Base-by-base conservation (phyloP, 2,329 filamentous ascomycete species). In the Epichloe glyceriae region DNA sequence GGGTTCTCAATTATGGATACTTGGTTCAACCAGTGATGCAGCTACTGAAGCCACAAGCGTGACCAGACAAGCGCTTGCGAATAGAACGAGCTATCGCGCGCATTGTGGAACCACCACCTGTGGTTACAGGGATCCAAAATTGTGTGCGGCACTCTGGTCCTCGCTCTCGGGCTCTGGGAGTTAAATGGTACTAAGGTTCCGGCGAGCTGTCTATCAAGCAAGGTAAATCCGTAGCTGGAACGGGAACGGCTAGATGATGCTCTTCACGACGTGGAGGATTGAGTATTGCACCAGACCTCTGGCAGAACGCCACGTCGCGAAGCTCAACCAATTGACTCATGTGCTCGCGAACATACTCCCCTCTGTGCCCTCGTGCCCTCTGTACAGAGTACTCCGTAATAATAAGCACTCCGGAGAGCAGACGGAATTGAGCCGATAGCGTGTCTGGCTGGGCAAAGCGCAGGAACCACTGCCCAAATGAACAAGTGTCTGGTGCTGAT, bases 251-350 rank as follows among this genome's bases (percentile, higher is more conserved):
- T 19, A 7, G 7, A 15, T 43, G 17, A n/a, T 22, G 41, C 41
- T 35, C 43, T 19, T n/a, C n/a, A 3, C 26, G 30, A 17, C 15
- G 8, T 17, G 42, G 22, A 50, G 20, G 33, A 45, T 33, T 33
- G 22, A 50, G 20, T 20, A 45, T 33, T 33, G 50, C 46, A 26
- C 22, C 22, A 26, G 0, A 49, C 39, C 40, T 44, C 41, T 34
- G 34, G 40, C 46, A 14, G 38, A 47, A 45, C 50, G 50, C 52
- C 46, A 49, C 49, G 52, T 53, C 33, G 45, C 52, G 35, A 44
- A 34, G 41, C 46, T 48, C 52, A 37, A 17, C 52, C 52, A 53
- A 53, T 53, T 4, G 20, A 49, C n/a, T 17, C 39, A 19, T 34
- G 35, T 38, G 19, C 12, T 22, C 3, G 5, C 26, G 22, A 49